These are phyloP conservation scores for Diaporthe capsici DNA, from an alignment of 2,329 filamentous ascomycete genomes.

Conservation along the genomic window DNA sequence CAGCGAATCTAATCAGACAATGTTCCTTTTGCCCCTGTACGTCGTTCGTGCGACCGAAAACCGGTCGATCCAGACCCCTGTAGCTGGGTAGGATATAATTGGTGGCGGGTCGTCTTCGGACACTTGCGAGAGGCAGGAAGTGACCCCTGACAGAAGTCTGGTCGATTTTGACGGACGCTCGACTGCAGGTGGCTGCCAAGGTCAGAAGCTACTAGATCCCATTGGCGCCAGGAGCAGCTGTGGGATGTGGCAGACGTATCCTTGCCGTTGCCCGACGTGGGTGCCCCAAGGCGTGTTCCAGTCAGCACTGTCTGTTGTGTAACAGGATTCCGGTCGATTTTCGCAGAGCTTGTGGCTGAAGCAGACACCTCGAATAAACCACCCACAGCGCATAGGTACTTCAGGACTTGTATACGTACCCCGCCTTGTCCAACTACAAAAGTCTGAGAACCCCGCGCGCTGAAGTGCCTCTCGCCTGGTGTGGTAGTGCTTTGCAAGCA, in stretches of 20 bases:
- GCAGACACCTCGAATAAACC: background rate
- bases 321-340: background rate
- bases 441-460: no score
- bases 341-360: background rate
- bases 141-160: background rate
- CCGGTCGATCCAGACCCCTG: background rate
- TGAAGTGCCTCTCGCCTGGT: background rate
- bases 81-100: background rate
- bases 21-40: no score
- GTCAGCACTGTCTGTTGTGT: background rate
- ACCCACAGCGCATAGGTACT: no score
- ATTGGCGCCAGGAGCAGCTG: background rate
- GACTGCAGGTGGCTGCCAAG: background rate
- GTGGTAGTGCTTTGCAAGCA: background rate
- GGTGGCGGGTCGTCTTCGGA: background rate
- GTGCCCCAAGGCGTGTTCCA: background rate
- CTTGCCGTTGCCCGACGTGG: background rate
- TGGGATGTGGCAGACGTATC: background rate
- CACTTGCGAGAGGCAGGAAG: background rate
- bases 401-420: background rate
- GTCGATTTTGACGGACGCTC: background rate
- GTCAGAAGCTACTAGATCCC: background rate
- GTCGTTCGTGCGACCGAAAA: background rate
- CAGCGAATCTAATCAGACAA: background rate
- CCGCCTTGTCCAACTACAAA: background rate